These are phyloP conservation scores for Dothideomycetes sp. DNA, from an alignment of 2,329 filamentous ascomycete species.

Conservation along the genomic window DNA sequence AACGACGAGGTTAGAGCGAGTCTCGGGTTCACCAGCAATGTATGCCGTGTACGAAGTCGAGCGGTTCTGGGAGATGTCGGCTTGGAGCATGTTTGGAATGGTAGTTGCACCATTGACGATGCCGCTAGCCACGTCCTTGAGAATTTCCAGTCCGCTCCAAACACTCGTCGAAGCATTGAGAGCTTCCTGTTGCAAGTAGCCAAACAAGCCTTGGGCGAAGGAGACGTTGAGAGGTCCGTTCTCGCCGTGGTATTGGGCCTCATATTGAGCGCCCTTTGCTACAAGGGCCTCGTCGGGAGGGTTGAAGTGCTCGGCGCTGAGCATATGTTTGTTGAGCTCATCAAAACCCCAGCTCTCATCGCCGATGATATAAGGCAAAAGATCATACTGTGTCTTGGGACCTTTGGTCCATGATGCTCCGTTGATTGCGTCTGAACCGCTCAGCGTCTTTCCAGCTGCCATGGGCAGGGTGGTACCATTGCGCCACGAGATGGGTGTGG, in stretches of 20 bases:
- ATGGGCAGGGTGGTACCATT: slow-evolving; percentile 12
- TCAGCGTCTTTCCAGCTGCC: slow-evolving; percentile 17
- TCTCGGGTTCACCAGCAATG: slow-evolving; percentile 12
- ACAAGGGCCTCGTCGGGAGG: slow-evolving; percentile 10
- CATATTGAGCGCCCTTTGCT: slow-evolving; percentile 14
- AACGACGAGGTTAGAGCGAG: slow-evolving; percentile 15
- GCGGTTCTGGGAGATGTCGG: slow-evolving; percentile 14
- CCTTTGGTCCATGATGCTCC: slow-evolving; percentile 20
- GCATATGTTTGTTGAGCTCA: slow-evolving; percentile 16
- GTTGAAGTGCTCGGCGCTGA: slow-evolving; percentile 15
- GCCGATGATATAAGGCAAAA: slow-evolving; percentile 17
- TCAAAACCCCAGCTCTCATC: slow-evolving; percentile 17
- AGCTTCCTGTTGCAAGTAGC: slow-evolving; percentile 14
- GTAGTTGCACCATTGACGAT: slow-evolving; percentile 14
- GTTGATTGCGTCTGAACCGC: slow-evolving; percentile 16
- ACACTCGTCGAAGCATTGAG: slow-evolving; percentile 14
- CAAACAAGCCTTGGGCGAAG: slow-evolving; percentile 15
- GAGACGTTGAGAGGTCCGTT: slow-evolving; percentile 15
- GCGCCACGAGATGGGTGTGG: slow-evolving; percentile 15
- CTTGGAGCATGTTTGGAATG: slow-evolving; percentile 17
- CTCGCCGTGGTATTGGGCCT: slow-evolving; percentile 11
- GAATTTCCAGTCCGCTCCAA: slow-evolving; percentile 10
- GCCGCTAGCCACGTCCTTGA: slow-evolving; percentile 17
- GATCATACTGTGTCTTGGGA: slow-evolving; percentile 16
- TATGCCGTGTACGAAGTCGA: slow-evolving; percentile 18